Evolutionary conservation across 306 rosid species (phyloP), one percentile per base, ranked within the genome.

Genomic region (Leucaena leucocephala): DNA sequence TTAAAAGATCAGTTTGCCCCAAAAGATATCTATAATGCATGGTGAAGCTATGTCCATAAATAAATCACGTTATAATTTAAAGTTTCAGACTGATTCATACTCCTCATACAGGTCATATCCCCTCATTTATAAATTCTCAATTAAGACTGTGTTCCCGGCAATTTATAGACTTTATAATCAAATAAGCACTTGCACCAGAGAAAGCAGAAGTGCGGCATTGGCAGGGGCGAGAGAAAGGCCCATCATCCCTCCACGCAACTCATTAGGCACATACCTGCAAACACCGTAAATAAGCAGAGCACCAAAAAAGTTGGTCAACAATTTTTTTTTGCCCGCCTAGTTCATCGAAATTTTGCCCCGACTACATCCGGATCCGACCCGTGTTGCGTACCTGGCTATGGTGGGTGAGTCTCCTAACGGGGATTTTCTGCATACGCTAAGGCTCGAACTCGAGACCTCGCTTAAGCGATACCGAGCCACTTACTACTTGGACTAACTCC

Each of bases 211-310:
- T 57, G 93, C 91, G 54, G 92, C 93, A 86, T 91, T 90, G 80
- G 97, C 91, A 75, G 94, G 96, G 77, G 87, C 91, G 55, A 85
- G 89, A 76, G 98, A 95, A 77, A 95, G 78, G 84, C 96, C 86
- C 73, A 87, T 91, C 96, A 95, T 93, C 87, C 99, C 99, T 82
- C 98, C 98, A 82, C 98, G 96, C 81, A 95, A 78, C 82, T 92
- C 93, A 85, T 87, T 90, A 52, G 99, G 98, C 68, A 95, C 98
- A 83, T 91, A 89, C 96, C 99, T 95, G 86, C 72, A 69, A 83
- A 75, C 67, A 80, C 57, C 40, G 57, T 33, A 57, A 52, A 52
- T 52, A 17, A 52, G 59, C 22, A 52, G 22, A 52, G 22, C 59
- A 52, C 22, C 2, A 52, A n/a, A 52, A 52, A 50, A 52, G 2